Conservation (phyloP, 78 protist species). For the slime mould (Dictyostelium discoideum) region DNA sequence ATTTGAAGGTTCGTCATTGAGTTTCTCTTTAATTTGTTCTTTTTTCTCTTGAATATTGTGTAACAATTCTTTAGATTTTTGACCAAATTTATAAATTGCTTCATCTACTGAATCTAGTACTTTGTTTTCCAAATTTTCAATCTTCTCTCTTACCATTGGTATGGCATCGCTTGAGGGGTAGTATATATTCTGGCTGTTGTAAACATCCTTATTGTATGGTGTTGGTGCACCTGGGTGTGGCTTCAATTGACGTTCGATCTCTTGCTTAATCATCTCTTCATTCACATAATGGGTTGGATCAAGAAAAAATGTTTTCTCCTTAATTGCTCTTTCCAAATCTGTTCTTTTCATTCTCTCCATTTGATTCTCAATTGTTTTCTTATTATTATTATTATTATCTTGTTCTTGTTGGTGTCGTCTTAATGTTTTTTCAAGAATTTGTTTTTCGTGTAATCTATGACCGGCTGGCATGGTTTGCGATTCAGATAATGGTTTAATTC, state of each 20-base stretch:
- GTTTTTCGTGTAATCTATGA: conserved; percentile 4
- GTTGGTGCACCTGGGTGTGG: background rate
- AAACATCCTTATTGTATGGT: background rate
- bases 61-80: conserved; percentile 3
- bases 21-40: background rate
- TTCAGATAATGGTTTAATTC: background rate
- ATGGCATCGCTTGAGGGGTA: background rate
- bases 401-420: background rate
- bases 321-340: background rate
- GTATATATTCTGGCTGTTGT: background rate
- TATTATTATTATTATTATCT: background rate
- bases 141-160: background rate
- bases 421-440: background rate
- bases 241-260: background rate
- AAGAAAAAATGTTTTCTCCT: background rate
- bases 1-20: background rate
- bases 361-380: background rate
- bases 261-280: background rate
- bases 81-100: background rate
- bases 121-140: background rate
- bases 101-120: background rate
- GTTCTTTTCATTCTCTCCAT: background rate
- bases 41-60: background rate
- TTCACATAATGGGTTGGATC: background rate
- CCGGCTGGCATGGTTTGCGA: background rate